Conservation (phyloP, 352 stramenopile species). For the Thalassiosira delicatula region DNA sequence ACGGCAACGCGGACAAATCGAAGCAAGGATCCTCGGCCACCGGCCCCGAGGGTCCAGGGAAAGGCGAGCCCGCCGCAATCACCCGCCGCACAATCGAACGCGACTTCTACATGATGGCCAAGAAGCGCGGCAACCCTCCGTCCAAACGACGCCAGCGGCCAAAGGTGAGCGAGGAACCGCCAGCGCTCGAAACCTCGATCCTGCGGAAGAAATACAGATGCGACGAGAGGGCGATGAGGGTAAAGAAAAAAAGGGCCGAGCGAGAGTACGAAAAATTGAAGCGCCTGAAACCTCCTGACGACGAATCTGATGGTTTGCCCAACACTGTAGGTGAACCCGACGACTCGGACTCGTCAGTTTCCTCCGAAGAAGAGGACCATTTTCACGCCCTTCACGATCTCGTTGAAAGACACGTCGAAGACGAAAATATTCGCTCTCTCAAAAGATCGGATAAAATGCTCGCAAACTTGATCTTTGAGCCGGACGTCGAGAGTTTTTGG, state of each 20-base stretch:
- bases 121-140: slow-evolving; percentile 48
- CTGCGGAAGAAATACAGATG: slow-evolving; percentile 67
- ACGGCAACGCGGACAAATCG: slow-evolving; percentile 19
- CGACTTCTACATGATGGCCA: slow-evolving; percentile 70
- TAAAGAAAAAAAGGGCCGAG: slow-evolving; percentile 41
- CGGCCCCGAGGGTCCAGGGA: not conserved
- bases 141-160: slow-evolving; percentile 29
- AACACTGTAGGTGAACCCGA: slow-evolving; percentile 2
- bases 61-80: slow-evolving; percentile 45
- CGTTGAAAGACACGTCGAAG: slow-evolving; percentile 48
- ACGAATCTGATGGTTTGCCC: slow-evolving; percentile 17
- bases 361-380: slow-evolving; percentile 39
- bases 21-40: slow-evolving; percentile 15
- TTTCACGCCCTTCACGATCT: slow-evolving; percentile 62
- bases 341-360: slow-evolving; percentile 26
- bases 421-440: slow-evolving; percentile 60
- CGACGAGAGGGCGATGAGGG: slow-evolving; percentile 51
- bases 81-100: slow-evolving; percentile 63
- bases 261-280: slow-evolving; percentile 48
- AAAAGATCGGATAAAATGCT: slow-evolving; percentile 45
- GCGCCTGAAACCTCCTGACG: slow-evolving; percentile 33
- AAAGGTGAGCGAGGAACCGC: slow-evolving; percentile 30
- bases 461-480: slow-evolving; percentile 34
- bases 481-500: slow-evolving; percentile 57
- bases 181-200: slow-evolving; percentile 56